Conservation (phyloP, 805 yeast species). For the Kazachstania taianensis region DNA sequence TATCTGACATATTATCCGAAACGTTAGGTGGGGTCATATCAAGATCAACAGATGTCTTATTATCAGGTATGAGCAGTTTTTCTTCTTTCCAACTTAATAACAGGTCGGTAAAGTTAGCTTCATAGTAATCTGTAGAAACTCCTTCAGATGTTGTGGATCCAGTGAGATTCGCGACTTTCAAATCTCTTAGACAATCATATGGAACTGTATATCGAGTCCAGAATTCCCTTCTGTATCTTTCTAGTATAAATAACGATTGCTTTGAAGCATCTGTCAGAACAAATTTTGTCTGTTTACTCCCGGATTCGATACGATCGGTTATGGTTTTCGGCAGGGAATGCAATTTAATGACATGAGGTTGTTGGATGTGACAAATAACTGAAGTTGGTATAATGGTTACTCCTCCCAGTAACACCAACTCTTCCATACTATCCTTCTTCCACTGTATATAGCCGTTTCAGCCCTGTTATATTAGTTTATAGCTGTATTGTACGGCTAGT, state of each 20-base stretch:
- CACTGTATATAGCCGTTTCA: no score
- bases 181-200: neutral
- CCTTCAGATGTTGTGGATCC: neutral
- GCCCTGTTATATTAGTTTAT: no score
- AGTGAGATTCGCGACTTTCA: neutral
- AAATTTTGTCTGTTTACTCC: slow-evolving; percentile 6
- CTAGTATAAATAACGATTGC: slow-evolving; percentile 9
- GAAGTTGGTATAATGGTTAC: slow-evolving; percentile 8
- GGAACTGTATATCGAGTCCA: slow-evolving; percentile 14
- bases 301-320: neutral
- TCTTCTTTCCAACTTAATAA: slow-evolving; percentile 9
- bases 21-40: slow-evolving; percentile 8
- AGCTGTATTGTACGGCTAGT: no score
- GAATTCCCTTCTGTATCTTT: slow-evolving; percentile 13
- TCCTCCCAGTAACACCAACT: slow-evolving; percentile 7
- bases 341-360: slow-evolving; percentile 4
- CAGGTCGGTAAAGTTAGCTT: slow-evolving; percentile 5
- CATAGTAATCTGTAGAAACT: slow-evolving; percentile 1
- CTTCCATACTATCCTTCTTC: slow-evolving; percentile 6
- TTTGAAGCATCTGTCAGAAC: slow-evolving; percentile 3
- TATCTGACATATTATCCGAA: neutral
- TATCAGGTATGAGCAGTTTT: neutral
- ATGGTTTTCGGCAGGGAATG: slow-evolving; percentile 6
- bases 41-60: neutral
- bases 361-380: slow-evolving; percentile 4